phyloP scores from a whole-genome alignment of 2,329 filamentous ascomycete genomes.

The Fusarium beomiforme region DNA sequence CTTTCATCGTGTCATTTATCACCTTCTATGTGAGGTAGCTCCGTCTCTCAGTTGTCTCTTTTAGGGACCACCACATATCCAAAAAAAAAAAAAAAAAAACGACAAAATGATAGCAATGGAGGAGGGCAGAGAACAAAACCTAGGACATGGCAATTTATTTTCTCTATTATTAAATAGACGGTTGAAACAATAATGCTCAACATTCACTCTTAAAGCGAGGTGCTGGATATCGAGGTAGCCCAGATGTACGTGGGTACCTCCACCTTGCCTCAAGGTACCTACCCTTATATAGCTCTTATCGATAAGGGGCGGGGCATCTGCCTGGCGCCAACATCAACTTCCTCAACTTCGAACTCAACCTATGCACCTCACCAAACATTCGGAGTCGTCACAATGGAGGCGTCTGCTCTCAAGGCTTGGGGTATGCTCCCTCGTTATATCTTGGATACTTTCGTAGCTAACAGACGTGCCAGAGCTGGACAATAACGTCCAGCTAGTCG shows the following conservation, averaged over 20 bases:
- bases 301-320: conserved; percentile 44
- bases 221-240: background rate
- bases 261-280: too few species aligned
- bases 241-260: background rate
- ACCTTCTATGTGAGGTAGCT: background rate
- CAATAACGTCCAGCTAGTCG: conserved; percentile 84
- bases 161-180: background rate
- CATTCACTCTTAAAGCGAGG: background rate
- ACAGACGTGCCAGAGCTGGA: conserved; percentile 74
- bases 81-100: too few species aligned
- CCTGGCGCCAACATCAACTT: conserved; percentile 28
- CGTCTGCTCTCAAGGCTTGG: conserved; percentile 47
- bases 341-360: conserved; percentile 21
- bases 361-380: conserved; percentile 14
- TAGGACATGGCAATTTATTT: too few species aligned
- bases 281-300: conserved; percentile 41
- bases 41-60: background rate
- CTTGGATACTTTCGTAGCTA: background rate
- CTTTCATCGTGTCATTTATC: too few species aligned
- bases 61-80: too few species aligned
- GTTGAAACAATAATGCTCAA: background rate
- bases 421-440: conserved; percentile 13
- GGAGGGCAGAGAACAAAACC: background rate
- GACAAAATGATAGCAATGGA: background rate
- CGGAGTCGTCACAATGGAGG: conserved; percentile 42